Percentiles rank a stretch among this genome's conserved stretches.
phyloP scores from a whole-genome alignment of 371 early-diverging fungal genomes.

The Mucor indicus region DNA sequence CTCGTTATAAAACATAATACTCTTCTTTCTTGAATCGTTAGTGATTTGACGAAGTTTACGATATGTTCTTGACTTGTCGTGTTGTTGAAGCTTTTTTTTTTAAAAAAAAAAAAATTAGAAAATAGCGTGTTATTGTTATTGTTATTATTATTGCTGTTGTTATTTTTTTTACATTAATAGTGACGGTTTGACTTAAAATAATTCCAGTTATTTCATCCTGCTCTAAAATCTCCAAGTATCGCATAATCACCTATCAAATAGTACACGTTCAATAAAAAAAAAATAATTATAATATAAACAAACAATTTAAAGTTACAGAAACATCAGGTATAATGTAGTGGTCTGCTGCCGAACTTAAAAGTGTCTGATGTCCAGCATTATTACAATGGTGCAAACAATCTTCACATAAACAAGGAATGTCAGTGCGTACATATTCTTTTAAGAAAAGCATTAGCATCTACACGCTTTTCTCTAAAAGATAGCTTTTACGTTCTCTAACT shows the following conservation, averaged over 20 bases:
- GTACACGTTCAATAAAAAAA: not conserved
- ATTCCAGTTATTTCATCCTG: slow-evolving; percentile 59
- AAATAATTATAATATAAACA: not conserved
- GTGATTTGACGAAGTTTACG: slow-evolving; percentile 60
- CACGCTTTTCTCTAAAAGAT: not conserved
- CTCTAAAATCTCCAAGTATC: slow-evolving; percentile 57
- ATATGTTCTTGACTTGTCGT: slow-evolving; percentile 59
- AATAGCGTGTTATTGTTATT: not conserved
- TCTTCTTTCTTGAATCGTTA: slow-evolving; percentile 52
- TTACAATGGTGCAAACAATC: slow-evolving; percentile 34
- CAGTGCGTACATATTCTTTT: slow-evolving; percentile 59
- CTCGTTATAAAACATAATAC: slow-evolving; percentile 68
- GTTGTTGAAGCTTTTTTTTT: slow-evolving; percentile 52
- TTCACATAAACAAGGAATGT: slow-evolving; percentile 62
- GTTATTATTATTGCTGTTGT: not conserved
- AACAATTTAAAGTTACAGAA: slow-evolving; percentile 32
- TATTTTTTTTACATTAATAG: slow-evolving; percentile 46
- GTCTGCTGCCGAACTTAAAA: slow-evolving; percentile 40
- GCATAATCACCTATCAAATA: slow-evolving; percentile 48
- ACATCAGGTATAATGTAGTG: slow-evolving; percentile 53
- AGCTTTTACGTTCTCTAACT: slow-evolving; percentile 54
- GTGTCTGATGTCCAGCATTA: slow-evolving; percentile 32
- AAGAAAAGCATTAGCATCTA: not conserved
- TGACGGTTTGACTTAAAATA: slow-evolving; percentile 66
- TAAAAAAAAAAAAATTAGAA: not conserved